Evolutionary conservation across 768 basidiomycete genomes (phyloP), one percentile per base, ranked within the genome.

Genomic region (Agrocybe pediades): DNA sequence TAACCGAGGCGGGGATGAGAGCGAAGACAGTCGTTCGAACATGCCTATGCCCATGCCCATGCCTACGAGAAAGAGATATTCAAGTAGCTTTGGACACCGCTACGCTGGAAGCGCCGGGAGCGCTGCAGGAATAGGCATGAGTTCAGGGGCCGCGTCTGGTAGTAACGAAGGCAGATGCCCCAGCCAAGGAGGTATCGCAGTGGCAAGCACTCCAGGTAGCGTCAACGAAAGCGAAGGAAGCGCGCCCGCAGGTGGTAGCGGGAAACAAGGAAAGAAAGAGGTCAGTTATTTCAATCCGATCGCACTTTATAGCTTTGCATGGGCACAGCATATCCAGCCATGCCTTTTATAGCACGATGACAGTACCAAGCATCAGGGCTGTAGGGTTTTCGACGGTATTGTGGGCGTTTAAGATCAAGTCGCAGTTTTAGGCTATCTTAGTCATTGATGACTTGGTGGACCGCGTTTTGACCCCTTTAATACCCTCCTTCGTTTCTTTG

Each of bases 31-130:
- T 20, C 41, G 46, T 24, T 48, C 33, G n/a, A n/a, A 56, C 44
- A 50, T 41, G 54, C 50, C 48, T 25, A 49, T 52, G 6, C 57
- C 61, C 11, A 61, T 66, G 50, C 53, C 62, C 19, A 59, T 67
- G 49, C 71, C 70, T 9, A 50, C 62, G 24, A 73, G 84, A 33
- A 88, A 87, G 66, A 74, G 88, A 6, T 92, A 90, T 71, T 88
- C 86, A 41, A 89, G 87, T 59, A 88, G 84, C 55, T 92, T 92
- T 64, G 84, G 86, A 9, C 84, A 91, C 66, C 78, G 90, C 41
- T 88, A 88, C 65, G 71, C 67, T 1, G 61, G 63, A 7, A 71
- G 70, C 55, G 61, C 51, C 17, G 65, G 66, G 19, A 66, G 66
- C 29, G 49, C 58, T 20, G 64, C 73, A 13, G 70, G 76, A 6